Conservation (phyloP, 306 rosid species). For the Sechiopsis laciniata region DNA sequence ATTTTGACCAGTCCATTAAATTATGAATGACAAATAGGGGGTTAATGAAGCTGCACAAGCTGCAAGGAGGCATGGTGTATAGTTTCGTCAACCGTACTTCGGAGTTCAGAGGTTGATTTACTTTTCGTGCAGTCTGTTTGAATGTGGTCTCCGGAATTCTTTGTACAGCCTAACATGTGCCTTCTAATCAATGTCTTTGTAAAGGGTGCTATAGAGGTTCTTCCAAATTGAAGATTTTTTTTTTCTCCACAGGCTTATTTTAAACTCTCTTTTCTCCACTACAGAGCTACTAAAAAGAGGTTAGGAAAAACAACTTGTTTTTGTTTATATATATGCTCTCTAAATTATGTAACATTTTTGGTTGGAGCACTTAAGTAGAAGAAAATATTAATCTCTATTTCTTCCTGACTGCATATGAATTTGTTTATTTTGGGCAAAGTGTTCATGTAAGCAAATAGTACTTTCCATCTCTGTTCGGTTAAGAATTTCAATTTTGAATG, state of each 20-base stretch:
- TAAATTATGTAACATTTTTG: slow-evolving; percentile 5
- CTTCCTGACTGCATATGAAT: neutral
- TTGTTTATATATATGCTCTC: neutral
- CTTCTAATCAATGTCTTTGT: slow-evolving; percentile 9
- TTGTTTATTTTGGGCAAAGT: too few relatives aligned
- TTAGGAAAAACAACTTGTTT: neutral
- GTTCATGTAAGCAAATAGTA: too few relatives aligned
- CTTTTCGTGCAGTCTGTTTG: neutral
- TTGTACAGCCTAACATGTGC: slow-evolving; percentile 19
- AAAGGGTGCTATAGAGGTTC: neutral
- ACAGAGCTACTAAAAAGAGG: neutral
- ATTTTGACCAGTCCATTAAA: neutral
- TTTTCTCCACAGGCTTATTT: neutral
- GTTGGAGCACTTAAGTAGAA: too few relatives aligned
- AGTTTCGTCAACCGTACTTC: slow-evolving; percentile 1
- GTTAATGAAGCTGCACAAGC: neutral
- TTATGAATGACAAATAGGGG: neutral
- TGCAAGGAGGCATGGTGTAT: neutral
- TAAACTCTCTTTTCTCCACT: neutral
- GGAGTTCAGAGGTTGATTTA: slow-evolving; percentile 1
- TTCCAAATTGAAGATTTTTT: slow-evolving; percentile 15
- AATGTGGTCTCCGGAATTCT: slow-evolving; percentile 8
- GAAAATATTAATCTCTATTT: too few relatives aligned
- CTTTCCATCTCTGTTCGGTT: too few relatives aligned
- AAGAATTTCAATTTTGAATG: too few relatives aligned